A percentile compares a stretch with the other conserved stretches of the same genome.
Conservation (phyloP, 352 stramenopile species). For the Saprolegnia parasitica region DNA sequence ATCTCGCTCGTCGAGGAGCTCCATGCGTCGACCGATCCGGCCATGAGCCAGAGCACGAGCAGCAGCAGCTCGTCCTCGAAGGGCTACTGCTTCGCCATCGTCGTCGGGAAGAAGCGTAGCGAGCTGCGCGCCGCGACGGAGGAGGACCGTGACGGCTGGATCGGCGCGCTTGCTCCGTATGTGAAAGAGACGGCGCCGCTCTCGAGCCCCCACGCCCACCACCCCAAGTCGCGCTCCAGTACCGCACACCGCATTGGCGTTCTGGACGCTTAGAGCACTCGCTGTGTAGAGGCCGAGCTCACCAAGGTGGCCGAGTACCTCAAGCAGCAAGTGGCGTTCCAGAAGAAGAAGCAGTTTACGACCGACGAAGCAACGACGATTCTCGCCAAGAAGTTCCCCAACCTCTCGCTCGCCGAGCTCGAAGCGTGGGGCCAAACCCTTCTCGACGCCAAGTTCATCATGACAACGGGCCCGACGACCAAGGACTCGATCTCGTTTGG, state of each 20-base stretch:
- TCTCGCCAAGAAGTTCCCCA: constrained; percentile 42
- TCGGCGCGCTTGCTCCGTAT: constrained; percentile 40
- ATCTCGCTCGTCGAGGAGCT: constrained; percentile 53
- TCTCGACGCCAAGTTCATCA: constrained; percentile 64
- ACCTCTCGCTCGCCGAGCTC: constrained; percentile 38
- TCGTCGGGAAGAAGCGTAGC: constrained; percentile 75
- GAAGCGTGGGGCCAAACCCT: constrained; percentile 59
- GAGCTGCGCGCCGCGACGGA: constrained; percentile 54
- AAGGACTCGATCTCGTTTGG: not conserved
- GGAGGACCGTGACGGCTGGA: constrained; percentile 65
- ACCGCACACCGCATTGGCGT: not conserved
- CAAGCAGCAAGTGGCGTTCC: constrained; percentile 62
- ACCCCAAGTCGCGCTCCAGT: constrained; percentile 29
- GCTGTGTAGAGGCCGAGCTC: constrained; percentile 47
- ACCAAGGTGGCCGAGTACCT: constrained; percentile 59
- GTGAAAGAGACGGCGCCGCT: constrained; percentile 14
- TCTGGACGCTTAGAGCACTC: constrained; percentile 20
- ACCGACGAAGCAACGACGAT: constrained; percentile 62
- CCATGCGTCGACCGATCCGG: not conserved
- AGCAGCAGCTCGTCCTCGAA: constrained; percentile 32
- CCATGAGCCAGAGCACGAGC: constrained; percentile 32
- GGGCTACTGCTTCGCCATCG: constrained; percentile 42
- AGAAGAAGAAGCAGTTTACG: constrained; percentile 77
- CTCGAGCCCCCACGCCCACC: constrained; percentile 26
- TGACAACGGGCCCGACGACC: constrained; percentile 37